Conservation (phyloP, 208 protist species). For the Entamoeba nuttalli region DNA sequence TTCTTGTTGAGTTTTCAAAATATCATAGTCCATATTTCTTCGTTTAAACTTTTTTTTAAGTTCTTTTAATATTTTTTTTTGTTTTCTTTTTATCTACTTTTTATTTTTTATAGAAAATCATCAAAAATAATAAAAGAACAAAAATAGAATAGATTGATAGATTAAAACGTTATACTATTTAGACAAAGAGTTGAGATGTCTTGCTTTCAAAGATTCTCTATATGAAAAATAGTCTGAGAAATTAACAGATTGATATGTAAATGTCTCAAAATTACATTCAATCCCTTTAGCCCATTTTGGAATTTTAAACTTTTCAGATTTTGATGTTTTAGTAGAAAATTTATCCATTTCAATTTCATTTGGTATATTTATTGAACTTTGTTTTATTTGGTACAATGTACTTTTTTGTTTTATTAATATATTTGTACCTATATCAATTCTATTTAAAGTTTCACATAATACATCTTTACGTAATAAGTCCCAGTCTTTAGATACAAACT, state of each 20-base stretch:
- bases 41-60: too few relatives aligned
- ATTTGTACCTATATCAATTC: background rate
- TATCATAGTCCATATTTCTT: too few relatives aligned
- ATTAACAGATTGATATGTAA: background rate
- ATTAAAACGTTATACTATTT: too few relatives aligned
- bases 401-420: background rate
- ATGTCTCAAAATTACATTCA: background rate
- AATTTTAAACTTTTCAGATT: background rate
- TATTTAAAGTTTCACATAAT: background rate
- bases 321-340: background rate
- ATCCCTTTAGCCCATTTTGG: background rate
- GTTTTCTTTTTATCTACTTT: too few relatives aligned
- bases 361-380: background rate
- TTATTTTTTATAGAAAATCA: too few relatives aligned
- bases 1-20: too few relatives aligned
- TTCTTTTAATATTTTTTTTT: too few relatives aligned
- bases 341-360: background rate
- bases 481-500: background rate
- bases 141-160: too few relatives aligned
- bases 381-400: background rate
- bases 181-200: too few relatives aligned
- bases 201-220: background rate
- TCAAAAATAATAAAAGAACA: too few relatives aligned
- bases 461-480: background rate
- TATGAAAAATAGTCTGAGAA: background rate